Evolutionary conservation across 1,284 basidiomycete genomes (phyloP), one percentile per base, ranked within the genome.

Genomic region (Boletus smithii): DNA sequence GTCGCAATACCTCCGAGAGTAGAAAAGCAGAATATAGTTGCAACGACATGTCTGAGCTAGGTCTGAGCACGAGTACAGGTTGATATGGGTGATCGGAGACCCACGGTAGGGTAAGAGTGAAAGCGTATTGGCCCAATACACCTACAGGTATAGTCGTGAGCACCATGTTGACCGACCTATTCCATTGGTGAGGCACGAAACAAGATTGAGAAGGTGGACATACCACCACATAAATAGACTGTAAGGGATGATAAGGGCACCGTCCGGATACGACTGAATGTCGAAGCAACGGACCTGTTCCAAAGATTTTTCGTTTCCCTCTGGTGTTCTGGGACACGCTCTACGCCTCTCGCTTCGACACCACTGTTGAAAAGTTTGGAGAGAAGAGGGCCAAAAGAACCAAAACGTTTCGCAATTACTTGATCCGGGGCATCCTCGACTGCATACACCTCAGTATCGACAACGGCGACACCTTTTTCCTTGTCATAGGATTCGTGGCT

Each of bases 141-240:
- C 82, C 82, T 20, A 82, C 73, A 0, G 81, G 79, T 44, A 85
- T 76, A 1, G 77, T 78, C 3, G 72, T 73, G 29, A 81, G 60
- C 1, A 78, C 77, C 34, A 66, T 69, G 44, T 76, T 76, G 48
- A 73, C 74, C 23, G 74, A 75, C 69, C 72, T 74, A 33, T 43
- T 30, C n/a, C 14, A 13, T 48, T 36, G 8, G 20, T 52, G 43
- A 54, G 50, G 8, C 8, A 39, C 9, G 4, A 27, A 39, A 29
- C 16, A 10, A 36, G 4, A 16, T 34, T 1, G 29, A 44, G 20
- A 39, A 18, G 29, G 18, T 10, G n/a, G 34, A 49, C 68, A 51
- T 42, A 73, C 75, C 73, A 76, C 73, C 75, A 76, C 72, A 77
- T 73, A 17, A 77, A 59, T 31, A 77, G 53, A 55, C 75, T 76